A percentile compares a stretch with the other conserved stretches of the same genome.
These are phyloP conservation scores for Calocybe indica DNA, from an alignment of 768 basidiomycete species.

Conservation along the genomic window DNA sequence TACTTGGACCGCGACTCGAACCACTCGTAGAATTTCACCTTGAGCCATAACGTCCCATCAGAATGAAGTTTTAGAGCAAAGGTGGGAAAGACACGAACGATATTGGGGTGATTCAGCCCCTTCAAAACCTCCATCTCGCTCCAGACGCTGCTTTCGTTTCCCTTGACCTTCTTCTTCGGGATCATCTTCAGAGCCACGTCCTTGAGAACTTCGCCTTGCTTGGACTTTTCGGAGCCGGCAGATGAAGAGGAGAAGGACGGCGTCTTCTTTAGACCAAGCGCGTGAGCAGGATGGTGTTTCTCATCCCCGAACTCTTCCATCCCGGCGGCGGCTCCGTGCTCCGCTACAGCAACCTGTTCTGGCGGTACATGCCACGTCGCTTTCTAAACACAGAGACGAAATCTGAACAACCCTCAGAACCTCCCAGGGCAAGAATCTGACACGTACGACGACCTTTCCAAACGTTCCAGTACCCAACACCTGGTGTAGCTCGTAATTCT, in stretches of 20 bases:
- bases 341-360: constrained; percentile 49
- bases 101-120: constrained; percentile 86
- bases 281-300: too few species aligned
- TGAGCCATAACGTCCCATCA: neutral
- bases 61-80: neutral
- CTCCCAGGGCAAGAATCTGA: neutral
- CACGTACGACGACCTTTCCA: constrained; percentile 77
- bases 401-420: neutral
- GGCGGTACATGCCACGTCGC: constrained; percentile 76
- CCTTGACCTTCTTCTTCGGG: constrained; percentile 92
- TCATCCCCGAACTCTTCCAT: neutral
- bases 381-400: constrained; percentile 31
- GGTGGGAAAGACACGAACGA: constrained; percentile 42
- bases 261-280: too few species aligned
- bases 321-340: constrained; percentile 49
- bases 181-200: constrained; percentile 89
- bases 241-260: constrained; percentile 13
- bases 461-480: constrained; percentile 81
- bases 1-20: constrained; percentile 94
- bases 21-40: constrained; percentile 97
- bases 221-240: constrained; percentile 5
- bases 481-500: constrained; percentile 66
- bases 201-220: constrained; percentile 38
- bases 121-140: constrained; percentile 91
- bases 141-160: constrained; percentile 84